Conservation (phyloP, 2,329 filamentous ascomycete species). For the Furcasterigmium sp. region DNA sequence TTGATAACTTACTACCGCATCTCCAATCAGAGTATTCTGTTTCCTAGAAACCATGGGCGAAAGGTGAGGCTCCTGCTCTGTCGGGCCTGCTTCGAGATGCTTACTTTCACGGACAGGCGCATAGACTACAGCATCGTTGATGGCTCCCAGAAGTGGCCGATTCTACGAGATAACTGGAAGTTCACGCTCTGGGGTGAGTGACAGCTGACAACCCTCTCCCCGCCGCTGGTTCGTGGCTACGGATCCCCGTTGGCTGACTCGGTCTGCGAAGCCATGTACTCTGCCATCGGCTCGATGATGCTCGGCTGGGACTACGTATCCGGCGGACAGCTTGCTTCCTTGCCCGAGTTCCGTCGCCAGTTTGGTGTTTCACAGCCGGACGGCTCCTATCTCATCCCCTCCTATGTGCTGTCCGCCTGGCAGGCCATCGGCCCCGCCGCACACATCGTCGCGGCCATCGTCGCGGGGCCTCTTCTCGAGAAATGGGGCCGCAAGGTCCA, state of each 20-base stretch:
- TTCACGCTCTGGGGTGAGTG: slow-evolving; percentile 23
- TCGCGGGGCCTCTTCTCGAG: slow-evolving; percentile 23
- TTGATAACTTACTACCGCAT: no score
- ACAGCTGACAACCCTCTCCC: slow-evolving; percentile 6
- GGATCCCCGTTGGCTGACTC: no score
- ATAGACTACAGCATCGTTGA: slow-evolving; percentile 18
- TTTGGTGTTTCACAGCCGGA: slow-evolving; percentile 14
- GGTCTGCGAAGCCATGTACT: slow-evolving; percentile 21
- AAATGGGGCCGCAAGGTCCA: slow-evolving; percentile 23
- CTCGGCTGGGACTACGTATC: slow-evolving; percentile 22
- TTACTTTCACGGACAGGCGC: no score
- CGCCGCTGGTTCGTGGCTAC: no score
- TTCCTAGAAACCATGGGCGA: no score
- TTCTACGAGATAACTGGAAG: slow-evolving; percentile 17
- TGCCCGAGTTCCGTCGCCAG: slow-evolving; percentile 19
- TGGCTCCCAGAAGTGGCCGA: slow-evolving; percentile 20
- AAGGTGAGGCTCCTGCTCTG: no score
- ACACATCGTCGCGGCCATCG: slow-evolving; percentile 19
- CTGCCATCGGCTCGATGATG: slow-evolving; percentile 23
- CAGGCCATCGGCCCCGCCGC: slow-evolving; percentile 18
- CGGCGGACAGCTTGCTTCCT: slow-evolving; percentile 22
- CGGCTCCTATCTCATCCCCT: background rate
- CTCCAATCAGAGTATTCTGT: no score
- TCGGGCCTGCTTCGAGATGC: no score
- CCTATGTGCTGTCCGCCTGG: background rate